Evolutionary conservation across 1,139 yeast species (phyloP), one percentile per base, ranked within the genome.

Genomic region (Blastobotrys arbuscula): DNA sequence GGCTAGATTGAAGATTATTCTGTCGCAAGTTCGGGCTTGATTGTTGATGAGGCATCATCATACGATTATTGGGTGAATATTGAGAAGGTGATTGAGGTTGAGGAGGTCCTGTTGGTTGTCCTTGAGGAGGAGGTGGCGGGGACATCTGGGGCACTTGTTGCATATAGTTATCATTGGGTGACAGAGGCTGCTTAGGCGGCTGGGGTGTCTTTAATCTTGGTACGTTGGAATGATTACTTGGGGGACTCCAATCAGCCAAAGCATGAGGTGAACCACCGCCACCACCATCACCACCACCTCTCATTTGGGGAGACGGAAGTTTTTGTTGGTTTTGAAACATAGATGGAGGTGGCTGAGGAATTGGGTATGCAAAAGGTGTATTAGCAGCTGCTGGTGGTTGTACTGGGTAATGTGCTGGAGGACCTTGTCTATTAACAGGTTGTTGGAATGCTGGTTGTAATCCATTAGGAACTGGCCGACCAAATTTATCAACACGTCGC

Each of bases 71-170:
- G 10, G 21, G 21, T 21, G 18, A 16, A 19, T 6, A 6, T 9
- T 33, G 9, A 15, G 64, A 60, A 30, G 61, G 65, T 3, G 63
- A 55, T 21, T 59, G 59, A 36, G 62, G 60, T 34, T 55, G 53
- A 20, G 54, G 48, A 7, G 40, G 37, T 19, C 30, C 8, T 16
- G 24, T 20, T 9, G 34, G 42, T 9, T 24, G 15, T 15, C 5
- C n/a, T 18, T 18, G 37, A 8, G 44, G 44, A 12, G 24, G 37
- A 20, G 37, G 37, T 30, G 36, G 44, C 28, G 28, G 28, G 6
- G 10, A 24, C 9, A 7, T 20, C 16, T 18, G 23, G 30, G 30
- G n/a, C 19, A 18, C 15, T 18, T 28, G 16, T 41, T 30, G 38
- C 34, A 21, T 28, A 8, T 40, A 24, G 9, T 33, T n/a, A 15